Base-by-base conservation (phyloP, 2,329 filamentous ascomycete species). In the Ophiostoma novo-ulmi region DNA sequence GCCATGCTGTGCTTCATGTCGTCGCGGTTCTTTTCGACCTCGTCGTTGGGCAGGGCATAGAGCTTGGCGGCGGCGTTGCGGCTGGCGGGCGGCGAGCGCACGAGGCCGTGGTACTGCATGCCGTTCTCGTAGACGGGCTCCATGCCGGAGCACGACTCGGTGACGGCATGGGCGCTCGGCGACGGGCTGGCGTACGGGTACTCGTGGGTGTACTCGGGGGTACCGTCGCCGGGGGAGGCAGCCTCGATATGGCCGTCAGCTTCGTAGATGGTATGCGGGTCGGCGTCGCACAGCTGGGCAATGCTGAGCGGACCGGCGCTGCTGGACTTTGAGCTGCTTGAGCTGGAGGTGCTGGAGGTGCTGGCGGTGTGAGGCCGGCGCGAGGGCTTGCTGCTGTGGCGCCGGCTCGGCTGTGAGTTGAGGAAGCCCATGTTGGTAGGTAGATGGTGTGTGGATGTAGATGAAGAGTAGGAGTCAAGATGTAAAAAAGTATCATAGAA, bases 1-100 rank as follows among this genome's bases (percentile, higher is more conserved):
- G 77, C 76, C 75, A 81, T 76, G 58, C 77, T 76, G 73, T 81
- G 80, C 75, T 81, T 80, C 75, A 81, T 78, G 69, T 81, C 80
- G 73, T 81, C 80, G 36, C 80, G 77, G 72, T 80, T 78, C 76
- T 81, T 78, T 76, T 81, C 80, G 7, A 75, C 73, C 74, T 81
- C 80, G 74, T 81, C 80, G 75, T 81, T 81, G 48, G 80, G 80
- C 63, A 81, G 75, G 6, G 77, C 76, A 22, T 74, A 74, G 38
- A 74, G 72, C 67, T 71, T 72, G 67, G 38, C 61, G 22, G 64
- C 67, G 52, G 38, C 77, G 41, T 77, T 77, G n/a, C 55, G 70
- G 55, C 52, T n/a, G 7, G n/a, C 55, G 2, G 55, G 55, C 17
- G 58, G 70, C 20, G 70, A 69, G 35, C 70, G 67, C 68, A 75